Base-by-base conservation (phyloP, 257 asterid genomes). In the Asclepias syriaca region DNA sequence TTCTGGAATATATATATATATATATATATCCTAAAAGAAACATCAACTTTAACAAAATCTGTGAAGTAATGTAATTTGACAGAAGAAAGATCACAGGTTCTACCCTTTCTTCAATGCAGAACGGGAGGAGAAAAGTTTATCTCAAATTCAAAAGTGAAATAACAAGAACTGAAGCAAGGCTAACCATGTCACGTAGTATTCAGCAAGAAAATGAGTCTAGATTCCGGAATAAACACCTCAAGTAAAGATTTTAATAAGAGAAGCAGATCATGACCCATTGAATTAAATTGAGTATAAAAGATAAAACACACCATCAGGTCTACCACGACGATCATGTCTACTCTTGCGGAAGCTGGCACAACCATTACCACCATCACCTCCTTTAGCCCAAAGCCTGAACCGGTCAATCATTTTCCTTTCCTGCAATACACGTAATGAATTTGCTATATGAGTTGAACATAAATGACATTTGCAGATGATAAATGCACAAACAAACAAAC, bases 301-400 rank as follows among this genome's bases (percentile, higher is more conserved):
- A 77, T 71, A 75, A 75, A 75, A 75, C 90, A 57, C 70, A 94
- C 99, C 99, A 77, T 94, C 99, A 77, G 97, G 88, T 85, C 57
- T 87, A 55, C 99, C 99, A 80, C 82, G 95, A 32, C 87, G 95
- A 76, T 85, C 90, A 54, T 80, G 91, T 65, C 96, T 89, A 81
- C 96, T 88, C 58, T 89, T 94, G n/a, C 87, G 95, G 63, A 84
- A 82, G 83, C 98, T 91, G 78, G 79, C 71, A 81, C 99, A 94
- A 77, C 98, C 99, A 71, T 79, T 91, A 59, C 97, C 99, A 67
- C 98, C 99, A 66, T 94, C 95, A 66, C 99, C 99, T 72, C 97
- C 99, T 87, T 90, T 94, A 79, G 97, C 96, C 83, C 89, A 76
- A 60, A 94, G 70, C 80, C 89, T 83, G 74, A 86, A 80, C 8